Evolutionary conservation across 805 yeast species (phyloP).

Genomic region (Wickerhamiella occidentalis): DNA sequence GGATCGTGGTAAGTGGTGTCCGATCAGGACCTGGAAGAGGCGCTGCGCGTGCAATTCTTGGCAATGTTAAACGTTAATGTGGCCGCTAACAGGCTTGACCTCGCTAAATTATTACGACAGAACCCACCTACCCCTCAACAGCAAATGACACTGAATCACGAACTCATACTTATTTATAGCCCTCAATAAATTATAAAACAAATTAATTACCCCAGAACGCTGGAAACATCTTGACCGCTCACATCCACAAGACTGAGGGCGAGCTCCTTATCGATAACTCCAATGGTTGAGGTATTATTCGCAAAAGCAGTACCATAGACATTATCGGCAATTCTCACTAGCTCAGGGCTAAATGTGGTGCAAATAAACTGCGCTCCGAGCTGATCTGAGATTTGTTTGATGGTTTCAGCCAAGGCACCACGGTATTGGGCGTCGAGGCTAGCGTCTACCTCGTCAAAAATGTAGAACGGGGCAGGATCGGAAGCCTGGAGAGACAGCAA

Average conservation of each 20-base stretch:
- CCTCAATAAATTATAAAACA: not conserved
- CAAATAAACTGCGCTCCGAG: slow-evolving; percentile 65
- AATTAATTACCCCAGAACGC: not conserved
- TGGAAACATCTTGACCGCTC: not conserved
- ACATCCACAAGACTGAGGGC: slow-evolving; percentile 71
- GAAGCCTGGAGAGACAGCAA: slow-evolving; percentile 88
- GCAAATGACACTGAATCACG: not conserved
- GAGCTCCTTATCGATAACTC: slow-evolving; percentile 54
- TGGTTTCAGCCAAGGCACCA: slow-evolving; percentile 68
- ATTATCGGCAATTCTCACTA: slow-evolving; percentile 74
- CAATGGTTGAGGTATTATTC: slow-evolving; percentile 68
- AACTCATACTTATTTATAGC: slow-evolving; percentile 1
- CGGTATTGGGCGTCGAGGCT: slow-evolving; percentile 88
- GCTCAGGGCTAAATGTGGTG: slow-evolving; percentile 90
- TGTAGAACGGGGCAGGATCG: slow-evolving; percentile 94
- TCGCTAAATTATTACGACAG: no score
- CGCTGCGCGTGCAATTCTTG: slow-evolving; percentile 5
- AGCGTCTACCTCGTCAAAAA: slow-evolving; percentile 95
- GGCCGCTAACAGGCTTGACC: no score
- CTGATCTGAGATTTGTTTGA: slow-evolving; percentile 45
- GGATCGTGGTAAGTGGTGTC: slow-evolving; percentile 7
- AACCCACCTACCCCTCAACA: no score
- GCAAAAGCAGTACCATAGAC: slow-evolving; percentile 80
- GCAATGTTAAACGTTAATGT: not conserved
- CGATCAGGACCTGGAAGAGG: slow-evolving; percentile 2